Evolutionary conservation across 805 yeast genomes (phyloP).

Genomic region (Phaffomyces thermotolerans): DNA sequence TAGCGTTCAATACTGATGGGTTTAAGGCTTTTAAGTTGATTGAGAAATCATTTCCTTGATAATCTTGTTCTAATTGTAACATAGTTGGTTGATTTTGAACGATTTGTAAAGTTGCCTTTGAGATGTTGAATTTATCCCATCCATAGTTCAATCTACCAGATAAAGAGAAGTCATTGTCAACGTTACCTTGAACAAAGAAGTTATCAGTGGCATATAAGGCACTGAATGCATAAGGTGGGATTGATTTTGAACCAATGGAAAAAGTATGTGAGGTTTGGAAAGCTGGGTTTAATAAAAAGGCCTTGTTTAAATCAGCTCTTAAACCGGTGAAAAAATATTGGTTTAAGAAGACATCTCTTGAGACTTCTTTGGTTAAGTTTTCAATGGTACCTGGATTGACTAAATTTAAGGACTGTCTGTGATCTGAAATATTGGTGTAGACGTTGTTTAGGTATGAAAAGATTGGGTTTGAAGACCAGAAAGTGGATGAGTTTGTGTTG

Average conservation of each 20-base stretch:
- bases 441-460: constrained; percentile 35
- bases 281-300: constrained; percentile 83
- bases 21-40: constrained; percentile 85
- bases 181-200: constrained; percentile 81
- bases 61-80: constrained; percentile 95
- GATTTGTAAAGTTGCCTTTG: constrained; percentile 83
- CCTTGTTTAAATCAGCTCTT: constrained; percentile 93
- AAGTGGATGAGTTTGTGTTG: constrained; percentile 1
- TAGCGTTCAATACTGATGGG: constrained; percentile 62
- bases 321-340: constrained; percentile 92
- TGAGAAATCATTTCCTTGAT: constrained; percentile 82
- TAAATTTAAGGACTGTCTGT: constrained; percentile 75
- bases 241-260: constrained; percentile 73
- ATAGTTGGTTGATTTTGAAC: constrained; percentile 86
- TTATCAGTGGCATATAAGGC: constrained; percentile 85
- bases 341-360: constrained; percentile 84
- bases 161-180: constrained; percentile 80
- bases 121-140: constrained; percentile 71
- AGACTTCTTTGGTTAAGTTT: constrained; percentile 86
- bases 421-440: constrained; percentile 62
- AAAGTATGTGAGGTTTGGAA: constrained; percentile 96
- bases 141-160: constrained; percentile 88
- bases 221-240: constrained; percentile 87
- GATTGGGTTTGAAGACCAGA: constrained; percentile 11
- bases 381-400: constrained; percentile 93